Evolutionary conservation across 306 rosid species (phyloP).

Genomic region (Cajanus cajan): DNA sequence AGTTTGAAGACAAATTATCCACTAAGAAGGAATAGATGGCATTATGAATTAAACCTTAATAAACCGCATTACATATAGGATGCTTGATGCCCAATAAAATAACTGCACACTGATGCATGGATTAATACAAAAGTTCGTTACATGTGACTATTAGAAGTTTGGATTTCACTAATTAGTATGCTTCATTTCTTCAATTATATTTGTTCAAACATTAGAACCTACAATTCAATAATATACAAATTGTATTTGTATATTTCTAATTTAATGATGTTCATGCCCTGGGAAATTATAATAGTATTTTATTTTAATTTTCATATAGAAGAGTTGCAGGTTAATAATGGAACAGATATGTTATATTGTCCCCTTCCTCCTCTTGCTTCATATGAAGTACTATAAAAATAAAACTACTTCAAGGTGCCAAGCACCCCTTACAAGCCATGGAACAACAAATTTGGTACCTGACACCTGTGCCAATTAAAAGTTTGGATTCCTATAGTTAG

Average conservation of each 20-base stretch:
- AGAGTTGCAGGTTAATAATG: neutral
- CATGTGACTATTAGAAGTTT: too few species aligned
- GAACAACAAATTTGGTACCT: neutral
- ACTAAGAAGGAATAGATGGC: neutral
- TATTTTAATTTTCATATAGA: too few species aligned
- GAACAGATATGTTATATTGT: neutral
- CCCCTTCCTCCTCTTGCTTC: neutral
- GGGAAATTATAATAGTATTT: too few species aligned
- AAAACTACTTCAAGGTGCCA: too few species aligned
- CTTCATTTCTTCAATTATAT: too few species aligned
- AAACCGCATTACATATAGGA: neutral
- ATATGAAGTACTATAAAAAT: neutral
- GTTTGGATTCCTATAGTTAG: neutral
- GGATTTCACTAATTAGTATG: too few species aligned
- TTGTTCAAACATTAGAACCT: neutral
- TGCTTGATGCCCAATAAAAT: neutral
- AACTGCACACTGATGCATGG: neutral
- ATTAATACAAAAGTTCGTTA: neutral
- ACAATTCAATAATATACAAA: neutral
- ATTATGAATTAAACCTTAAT: neutral
- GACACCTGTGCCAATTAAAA: neutral
- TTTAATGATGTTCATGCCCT: too few species aligned
- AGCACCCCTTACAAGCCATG: neutral
- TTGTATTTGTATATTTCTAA: neutral
- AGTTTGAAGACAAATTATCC: neutral